A percentile compares a stretch with the other conserved stretches of the same genome.
Conservation (phyloP, 129 eudicot genomes). For the Apium graveolens region DNA sequence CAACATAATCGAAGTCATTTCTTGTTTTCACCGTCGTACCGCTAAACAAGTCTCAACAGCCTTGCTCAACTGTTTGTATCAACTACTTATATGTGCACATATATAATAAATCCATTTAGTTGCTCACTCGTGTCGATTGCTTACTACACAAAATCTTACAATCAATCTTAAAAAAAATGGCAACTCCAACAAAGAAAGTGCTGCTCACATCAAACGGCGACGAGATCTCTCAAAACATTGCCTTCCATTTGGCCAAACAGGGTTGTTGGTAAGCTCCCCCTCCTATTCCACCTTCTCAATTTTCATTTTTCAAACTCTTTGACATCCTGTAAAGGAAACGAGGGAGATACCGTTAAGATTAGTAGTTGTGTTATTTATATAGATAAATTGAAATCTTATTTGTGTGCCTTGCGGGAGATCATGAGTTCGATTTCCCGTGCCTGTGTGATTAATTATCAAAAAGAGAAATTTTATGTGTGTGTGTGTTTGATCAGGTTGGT, state of each 20-base stretch:
- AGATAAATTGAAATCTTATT: background rate
- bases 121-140: background rate
- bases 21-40: background rate
- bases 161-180: conserved; percentile 12
- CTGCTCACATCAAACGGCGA: conserved; percentile 71
- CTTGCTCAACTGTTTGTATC: background rate
- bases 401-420: too few species aligned
- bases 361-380: background rate
- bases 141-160: background rate
- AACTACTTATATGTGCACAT: background rate
- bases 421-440: too few species aligned
- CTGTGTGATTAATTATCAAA: too few species aligned
- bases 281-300: background rate
- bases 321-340: too few species aligned
- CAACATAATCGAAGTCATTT: too few species aligned
- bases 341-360: too few species aligned
- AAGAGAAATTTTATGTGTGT: too few species aligned
- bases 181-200: conserved; percentile 47
- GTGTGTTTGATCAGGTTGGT: conserved; percentile 47
- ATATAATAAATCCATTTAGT: background rate
- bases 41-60: background rate
- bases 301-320: background rate
- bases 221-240: conserved; percentile 55
- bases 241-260: conserved; percentile 61
- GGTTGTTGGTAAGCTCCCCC: conserved; percentile 65